phyloP scores from a whole-genome alignment of 2,329 filamentous ascomycete genomes.

The Cladorrhinum sp. region DNA sequence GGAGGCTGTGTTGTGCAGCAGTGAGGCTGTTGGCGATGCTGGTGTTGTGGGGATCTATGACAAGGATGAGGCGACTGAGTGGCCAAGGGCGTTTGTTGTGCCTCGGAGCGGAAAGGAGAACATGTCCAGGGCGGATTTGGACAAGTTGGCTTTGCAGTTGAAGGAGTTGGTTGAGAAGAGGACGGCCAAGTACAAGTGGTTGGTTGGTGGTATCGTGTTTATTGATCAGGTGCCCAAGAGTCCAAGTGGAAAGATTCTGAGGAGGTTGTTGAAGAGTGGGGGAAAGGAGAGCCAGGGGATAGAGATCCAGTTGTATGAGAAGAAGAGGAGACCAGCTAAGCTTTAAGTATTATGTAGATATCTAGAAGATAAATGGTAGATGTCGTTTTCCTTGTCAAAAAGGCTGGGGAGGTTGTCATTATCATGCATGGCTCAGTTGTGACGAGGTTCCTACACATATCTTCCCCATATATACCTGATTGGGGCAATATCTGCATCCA shows the following conservation, averaged over 20 bases:
- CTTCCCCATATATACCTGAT: not conserved
- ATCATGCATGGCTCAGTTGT: not conserved
- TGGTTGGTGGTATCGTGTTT: constrained; percentile 66
- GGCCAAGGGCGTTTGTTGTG: constrained; percentile 51
- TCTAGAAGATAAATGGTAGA: not conserved
- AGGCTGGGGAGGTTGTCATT: not conserved
- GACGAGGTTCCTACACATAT: not conserved
- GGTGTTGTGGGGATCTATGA: constrained; percentile 56
- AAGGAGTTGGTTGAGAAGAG: constrained; percentile 55
- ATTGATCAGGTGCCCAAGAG: constrained; percentile 68
- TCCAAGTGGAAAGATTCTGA: constrained; percentile 48
- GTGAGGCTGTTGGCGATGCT: constrained; percentile 43
- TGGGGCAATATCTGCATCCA: not conserved
- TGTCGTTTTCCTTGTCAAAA: not conserved
- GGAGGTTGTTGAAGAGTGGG: constrained; percentile 38
- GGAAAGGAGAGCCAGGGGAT: constrained; percentile 32
- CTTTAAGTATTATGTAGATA: constrained; percentile 8
- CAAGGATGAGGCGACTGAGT: constrained; percentile 58
- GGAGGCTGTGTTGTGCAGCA: constrained; percentile 36
- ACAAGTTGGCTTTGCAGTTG: constrained; percentile 51
- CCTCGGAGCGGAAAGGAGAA: constrained; percentile 23
- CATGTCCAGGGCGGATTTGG: constrained; percentile 33
- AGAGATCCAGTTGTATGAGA: constrained; percentile 43
- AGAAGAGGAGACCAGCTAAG: constrained; percentile 49
- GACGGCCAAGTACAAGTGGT: constrained; percentile 61